Evolutionary conservation across 257 asterid species (phyloP), one percentile per base, ranked within the genome.

Genomic region (Ilex asprella): DNA sequence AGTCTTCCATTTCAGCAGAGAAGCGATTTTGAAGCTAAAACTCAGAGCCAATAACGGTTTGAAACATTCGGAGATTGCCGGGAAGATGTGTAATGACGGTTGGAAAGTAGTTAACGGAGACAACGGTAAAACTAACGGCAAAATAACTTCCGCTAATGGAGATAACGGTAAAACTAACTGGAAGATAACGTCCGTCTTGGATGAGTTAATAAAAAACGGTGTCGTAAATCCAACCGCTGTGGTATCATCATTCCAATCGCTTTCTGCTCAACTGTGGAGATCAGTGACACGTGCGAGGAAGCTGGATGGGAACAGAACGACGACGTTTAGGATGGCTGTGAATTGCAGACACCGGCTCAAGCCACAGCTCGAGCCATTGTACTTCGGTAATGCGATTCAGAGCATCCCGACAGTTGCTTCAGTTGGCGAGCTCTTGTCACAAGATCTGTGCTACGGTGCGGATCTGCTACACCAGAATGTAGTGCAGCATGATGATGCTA

Each of bases 241-340:
- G 82, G 77, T 91, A 63, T 91, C 98, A n/a, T 91, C 96, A 0
- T 91, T 91, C 46, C 98, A 91, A 60, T 91, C 98, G 3, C 82
- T 91, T 2, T 59, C 78, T 66, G 98, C 95, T 0, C 94, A 84
- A 62, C 79, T 91, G 46, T 91, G 98, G 98, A 63, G 90, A 54
- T 81, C 92, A 29, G 98, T 91, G 69, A 88, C 98, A 55, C 90
- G 94, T 27, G 95, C 86, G 10, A 70, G 98, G 67, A 79, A 81
- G 0, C 56, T 91, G 6, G 68, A 67, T 2, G 61, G 67, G 0
- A 41, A 21, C 12, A 82, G 81, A 66, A 82, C 80, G 80, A 91
- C 98, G 13, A 91, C 98, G 77, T 91, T 91, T 27, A 50, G 98
- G 55, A 91, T 91, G 98, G 98, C 98, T 0, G 95, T 88, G 5